These are phyloP conservation scores for Austroboletus niveus DNA, from an alignment of 1,284 basidiomycete species.

Conservation along the genomic window DNA sequence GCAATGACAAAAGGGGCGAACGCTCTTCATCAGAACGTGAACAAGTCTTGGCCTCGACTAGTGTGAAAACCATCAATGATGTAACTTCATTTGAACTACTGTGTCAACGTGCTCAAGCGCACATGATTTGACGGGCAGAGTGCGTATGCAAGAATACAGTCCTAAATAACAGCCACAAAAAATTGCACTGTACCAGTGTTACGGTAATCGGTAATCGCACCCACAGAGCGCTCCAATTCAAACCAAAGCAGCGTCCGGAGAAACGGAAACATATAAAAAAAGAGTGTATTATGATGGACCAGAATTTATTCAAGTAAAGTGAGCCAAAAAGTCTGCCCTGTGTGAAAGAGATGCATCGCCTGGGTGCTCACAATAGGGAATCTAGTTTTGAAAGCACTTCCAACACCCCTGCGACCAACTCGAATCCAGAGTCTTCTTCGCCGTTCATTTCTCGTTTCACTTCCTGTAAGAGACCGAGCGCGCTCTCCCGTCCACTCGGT, in stretches of 20 bases:
- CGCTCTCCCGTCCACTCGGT: constrained; percentile 62
- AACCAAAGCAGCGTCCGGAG: background rate
- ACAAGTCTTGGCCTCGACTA: too few relatives aligned
- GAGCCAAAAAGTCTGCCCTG: constrained; percentile 4
- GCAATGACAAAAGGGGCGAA: too few relatives aligned
- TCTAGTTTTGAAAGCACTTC: constrained; percentile 90
- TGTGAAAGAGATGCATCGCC: background rate
- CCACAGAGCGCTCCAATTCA: background rate
- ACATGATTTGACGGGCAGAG: too few relatives aligned
- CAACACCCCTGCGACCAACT: constrained; percentile 86
- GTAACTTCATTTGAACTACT: too few relatives aligned
- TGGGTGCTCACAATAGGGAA: constrained; percentile 56
- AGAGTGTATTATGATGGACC: background rate
- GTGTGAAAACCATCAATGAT: too few relatives aligned
- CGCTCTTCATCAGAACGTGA: too few relatives aligned
- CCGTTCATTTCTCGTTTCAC: constrained; percentile 71
- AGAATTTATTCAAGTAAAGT: constrained; percentile 10
- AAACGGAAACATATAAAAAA: background rate
- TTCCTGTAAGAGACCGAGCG: constrained; percentile 78
- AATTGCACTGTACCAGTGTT: too few relatives aligned
- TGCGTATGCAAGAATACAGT: too few relatives aligned
- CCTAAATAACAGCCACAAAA: too few relatives aligned
- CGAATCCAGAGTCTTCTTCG: constrained; percentile 80
- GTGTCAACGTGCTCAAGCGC: too few relatives aligned
- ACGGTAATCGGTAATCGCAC: too few relatives aligned